Conservation (phyloP, 768 basidiomycete species). For the Termitomyces sp. region DNA sequence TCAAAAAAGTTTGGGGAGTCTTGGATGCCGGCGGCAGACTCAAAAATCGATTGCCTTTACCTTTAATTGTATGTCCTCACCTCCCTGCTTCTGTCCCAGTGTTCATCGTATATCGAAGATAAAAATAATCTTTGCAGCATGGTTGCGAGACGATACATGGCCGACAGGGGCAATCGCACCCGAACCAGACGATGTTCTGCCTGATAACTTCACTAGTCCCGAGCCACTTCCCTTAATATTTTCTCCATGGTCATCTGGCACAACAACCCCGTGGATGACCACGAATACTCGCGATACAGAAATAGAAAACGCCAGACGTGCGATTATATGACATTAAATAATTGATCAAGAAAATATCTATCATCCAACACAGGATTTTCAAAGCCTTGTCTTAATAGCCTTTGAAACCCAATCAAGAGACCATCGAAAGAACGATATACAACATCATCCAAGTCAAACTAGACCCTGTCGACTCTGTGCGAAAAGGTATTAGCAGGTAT, state of each 20-base stretch:
- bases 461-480: slow-evolving; percentile 11
- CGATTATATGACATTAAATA: background rate
- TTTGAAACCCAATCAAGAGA: slow-evolving; percentile 1
- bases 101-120: slow-evolving; percentile 39
- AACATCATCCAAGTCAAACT: background rate
- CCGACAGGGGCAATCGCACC: slow-evolving; percentile 56
- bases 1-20: slow-evolving; percentile 60
- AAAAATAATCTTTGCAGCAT: slow-evolving; percentile 66
- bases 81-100: slow-evolving; percentile 1
- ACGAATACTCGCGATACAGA: slow-evolving; percentile 10
- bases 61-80: slow-evolving; percentile 47
- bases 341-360: background rate
- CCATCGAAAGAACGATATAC: slow-evolving; percentile 3
- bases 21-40: slow-evolving; percentile 54
- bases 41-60: slow-evolving; percentile 57
- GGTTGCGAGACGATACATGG: slow-evolving; percentile 77
- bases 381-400: background rate
- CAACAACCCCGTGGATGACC: slow-evolving; percentile 21
- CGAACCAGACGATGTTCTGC: slow-evolving; percentile 51
- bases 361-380: slow-evolving; percentile 1
- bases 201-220: slow-evolving; percentile 9
- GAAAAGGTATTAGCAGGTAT: slow-evolving; percentile 18
- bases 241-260: slow-evolving; percentile 17
- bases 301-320: background rate
- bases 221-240: slow-evolving; percentile 10